phyloP scores from a whole-genome alignment of 192 early-diverging fungal genomes.

The Obelidium mucronatum region DNA sequence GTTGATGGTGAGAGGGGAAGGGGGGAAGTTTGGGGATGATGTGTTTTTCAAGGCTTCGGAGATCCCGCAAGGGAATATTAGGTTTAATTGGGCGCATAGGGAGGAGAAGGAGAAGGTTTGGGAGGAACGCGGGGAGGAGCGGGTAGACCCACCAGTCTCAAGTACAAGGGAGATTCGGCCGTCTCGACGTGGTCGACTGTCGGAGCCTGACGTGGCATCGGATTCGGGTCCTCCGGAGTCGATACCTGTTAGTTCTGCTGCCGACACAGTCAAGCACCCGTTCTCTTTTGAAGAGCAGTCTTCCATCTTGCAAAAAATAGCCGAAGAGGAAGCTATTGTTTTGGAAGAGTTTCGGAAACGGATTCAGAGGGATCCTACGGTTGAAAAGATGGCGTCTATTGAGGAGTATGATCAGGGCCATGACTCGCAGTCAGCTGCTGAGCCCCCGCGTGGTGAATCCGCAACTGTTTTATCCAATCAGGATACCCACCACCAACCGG shows the following conservation, averaged over 20 bases:
- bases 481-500: too few relatives aligned
- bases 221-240: background rate
- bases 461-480: too few relatives aligned
- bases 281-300: background rate
- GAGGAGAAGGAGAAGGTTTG: background rate
- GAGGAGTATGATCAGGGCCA: background rate
- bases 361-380: too few relatives aligned
- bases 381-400: too few relatives aligned
- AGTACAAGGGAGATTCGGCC: background rate
- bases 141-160: too few relatives aligned
- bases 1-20: background rate
- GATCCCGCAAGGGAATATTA: background rate
- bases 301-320: background rate
- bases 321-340: background rate
- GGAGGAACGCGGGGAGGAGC: background rate
- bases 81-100: background rate
- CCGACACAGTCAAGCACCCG: background rate
- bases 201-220: background rate
- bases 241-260: background rate
- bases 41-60: background rate
- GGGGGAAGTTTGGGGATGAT: background rate
- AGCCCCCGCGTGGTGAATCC: too few relatives aligned
- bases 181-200: background rate
- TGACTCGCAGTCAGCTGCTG: background rate
- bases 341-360: constrained; percentile 7